Evolutionary conservation across 148 eudicot genomes (phyloP).

Genomic region (Vaccinium corymbosum): DNA sequence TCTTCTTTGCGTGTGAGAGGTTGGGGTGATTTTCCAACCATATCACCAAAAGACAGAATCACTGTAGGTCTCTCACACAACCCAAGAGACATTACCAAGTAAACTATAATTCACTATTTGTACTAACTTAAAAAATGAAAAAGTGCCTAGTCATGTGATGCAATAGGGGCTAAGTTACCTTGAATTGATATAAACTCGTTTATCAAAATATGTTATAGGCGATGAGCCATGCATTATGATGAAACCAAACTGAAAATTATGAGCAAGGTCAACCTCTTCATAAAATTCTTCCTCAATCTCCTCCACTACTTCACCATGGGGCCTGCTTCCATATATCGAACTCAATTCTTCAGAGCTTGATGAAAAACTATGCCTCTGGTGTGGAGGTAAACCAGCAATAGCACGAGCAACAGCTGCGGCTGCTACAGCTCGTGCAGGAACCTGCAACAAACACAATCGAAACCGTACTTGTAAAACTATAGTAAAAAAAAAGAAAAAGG

Average conservation of each 20-base stretch:
- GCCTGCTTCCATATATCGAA: conserved; percentile 75
- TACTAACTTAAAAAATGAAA: background rate
- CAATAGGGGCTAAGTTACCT: background rate
- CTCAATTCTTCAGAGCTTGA: conserved; percentile 87
- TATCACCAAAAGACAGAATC: background rate
- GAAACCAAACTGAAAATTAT: conserved; percentile 4
- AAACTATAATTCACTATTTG: background rate
- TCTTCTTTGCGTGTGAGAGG: background rate
- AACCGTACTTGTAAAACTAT: background rate
- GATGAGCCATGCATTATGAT: background rate
- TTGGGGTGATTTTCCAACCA: background rate
- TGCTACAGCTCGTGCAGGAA: conserved; percentile 95
- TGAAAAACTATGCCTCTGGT: conserved; percentile 71
- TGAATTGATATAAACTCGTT: background rate
- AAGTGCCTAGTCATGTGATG: background rate
- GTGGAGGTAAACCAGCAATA: conserved; percentile 84
- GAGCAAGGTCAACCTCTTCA: conserved; percentile 64
- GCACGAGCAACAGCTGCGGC: conserved; percentile 98
- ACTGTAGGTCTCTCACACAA: background rate
- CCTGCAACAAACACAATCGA: conserved; percentile 36
- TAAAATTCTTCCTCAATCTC: conserved; percentile 86
- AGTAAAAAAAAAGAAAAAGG: background rate
- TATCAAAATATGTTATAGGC: background rate
- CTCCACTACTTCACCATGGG: conserved; percentile 54
- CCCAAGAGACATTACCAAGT: background rate